Conservation (phyloP, 768 basidiomycete species). For the Dioszegia crocea region DNA sequence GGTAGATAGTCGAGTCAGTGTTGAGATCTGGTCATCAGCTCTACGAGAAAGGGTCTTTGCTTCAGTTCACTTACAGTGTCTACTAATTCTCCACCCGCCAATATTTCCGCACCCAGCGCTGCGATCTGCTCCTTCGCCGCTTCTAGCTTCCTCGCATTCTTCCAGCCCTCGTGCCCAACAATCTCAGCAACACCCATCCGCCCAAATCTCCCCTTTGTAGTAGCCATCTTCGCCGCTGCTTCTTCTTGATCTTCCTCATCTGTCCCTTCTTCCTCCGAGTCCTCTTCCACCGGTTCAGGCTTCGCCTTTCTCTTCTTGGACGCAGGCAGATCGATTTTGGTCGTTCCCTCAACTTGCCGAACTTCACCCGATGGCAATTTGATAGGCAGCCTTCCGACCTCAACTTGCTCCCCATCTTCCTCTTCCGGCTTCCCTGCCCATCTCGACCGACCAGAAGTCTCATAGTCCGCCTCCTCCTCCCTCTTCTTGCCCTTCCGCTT, state of each 20-base stretch:
- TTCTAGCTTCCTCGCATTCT: constrained; percentile 55
- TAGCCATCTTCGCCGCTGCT: constrained; percentile 39
- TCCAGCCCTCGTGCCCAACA: constrained; percentile 45
- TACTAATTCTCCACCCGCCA: constrained; percentile 76
- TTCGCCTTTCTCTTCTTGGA: constrained; percentile 22
- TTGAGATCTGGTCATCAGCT: constrained; percentile 62
- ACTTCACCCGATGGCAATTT: constrained; percentile 79
- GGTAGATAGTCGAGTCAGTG: constrained; percentile 79
- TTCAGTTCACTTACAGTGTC: constrained; percentile 68
- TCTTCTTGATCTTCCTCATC: constrained; percentile 38
- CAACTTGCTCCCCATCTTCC: constrained; percentile 31
- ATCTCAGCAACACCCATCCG: constrained; percentile 47
- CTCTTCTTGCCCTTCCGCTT: constrained; percentile 25
- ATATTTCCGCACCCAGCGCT: constrained; percentile 83
- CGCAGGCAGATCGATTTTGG: constrained; percentile 38
- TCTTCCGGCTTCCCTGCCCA: constrained; percentile 22
- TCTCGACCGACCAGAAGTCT: constrained; percentile 55
- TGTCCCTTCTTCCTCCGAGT: constrained; percentile 31
- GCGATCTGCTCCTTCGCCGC: constrained; percentile 92
- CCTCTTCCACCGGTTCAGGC: constrained; percentile 18
- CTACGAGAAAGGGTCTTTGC: too few species aligned
- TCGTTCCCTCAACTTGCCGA: constrained; percentile 52
- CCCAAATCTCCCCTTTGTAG: constrained; percentile 43
- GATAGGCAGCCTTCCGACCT: constrained; percentile 62
- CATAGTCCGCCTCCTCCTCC: constrained; percentile 54